Percentiles rank a stretch among this genome's conserved stretches.
These are phyloP conservation scores for Kwoniella europaea DNA, from an alignment of 768 basidiomycete species.

Conservation along the genomic window DNA sequence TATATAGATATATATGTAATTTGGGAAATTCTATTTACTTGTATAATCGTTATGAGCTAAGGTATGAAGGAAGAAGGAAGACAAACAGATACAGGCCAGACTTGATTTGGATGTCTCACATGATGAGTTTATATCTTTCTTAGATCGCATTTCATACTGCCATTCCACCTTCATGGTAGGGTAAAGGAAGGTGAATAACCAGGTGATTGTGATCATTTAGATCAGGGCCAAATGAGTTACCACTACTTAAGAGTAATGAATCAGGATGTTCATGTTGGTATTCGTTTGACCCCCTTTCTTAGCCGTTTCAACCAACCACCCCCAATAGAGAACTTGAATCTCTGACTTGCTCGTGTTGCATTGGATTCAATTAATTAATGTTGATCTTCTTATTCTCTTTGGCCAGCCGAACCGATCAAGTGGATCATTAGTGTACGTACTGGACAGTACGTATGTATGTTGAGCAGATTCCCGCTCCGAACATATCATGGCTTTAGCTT, in stretches of 20 bases:
- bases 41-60: too few species aligned
- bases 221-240: neutral
- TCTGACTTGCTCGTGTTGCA: neutral
- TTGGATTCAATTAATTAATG: neutral
- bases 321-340: neutral
- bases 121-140: too few species aligned
- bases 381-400: neutral
- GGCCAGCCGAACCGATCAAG: neutral
- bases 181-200: neutral
- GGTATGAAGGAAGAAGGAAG: too few species aligned
- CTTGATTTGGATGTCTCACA: too few species aligned
- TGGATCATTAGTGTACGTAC: neutral
- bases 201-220: neutral
- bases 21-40: too few species aligned
- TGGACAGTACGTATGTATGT: neutral
- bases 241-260: neutral
- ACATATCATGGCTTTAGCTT: neutral
- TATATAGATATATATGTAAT: too few species aligned
- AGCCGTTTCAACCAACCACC: neutral
- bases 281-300: neutral
- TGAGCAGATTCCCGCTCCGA: neutral
- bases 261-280: neutral
- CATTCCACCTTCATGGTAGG: too few species aligned
- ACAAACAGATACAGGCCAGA: too few species aligned
- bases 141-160: too few species aligned